Conservation (phyloP, 768 basidiomycete species). For the Peribolospora kevripleyi region DNA sequence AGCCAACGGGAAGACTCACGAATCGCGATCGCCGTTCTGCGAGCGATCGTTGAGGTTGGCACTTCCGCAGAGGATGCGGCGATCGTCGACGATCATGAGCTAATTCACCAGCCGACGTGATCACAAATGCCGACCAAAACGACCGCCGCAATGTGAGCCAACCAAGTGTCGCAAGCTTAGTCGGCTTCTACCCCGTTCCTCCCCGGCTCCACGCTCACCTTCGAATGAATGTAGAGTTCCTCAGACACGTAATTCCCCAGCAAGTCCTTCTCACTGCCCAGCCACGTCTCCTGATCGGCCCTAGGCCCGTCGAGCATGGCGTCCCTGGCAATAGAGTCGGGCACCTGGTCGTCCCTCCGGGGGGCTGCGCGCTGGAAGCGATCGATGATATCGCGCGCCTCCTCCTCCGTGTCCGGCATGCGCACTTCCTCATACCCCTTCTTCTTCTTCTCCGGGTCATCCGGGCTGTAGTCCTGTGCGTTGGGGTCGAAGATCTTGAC, state of each 20-base stretch:
- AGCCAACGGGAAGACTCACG: not conserved
- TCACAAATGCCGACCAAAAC: too few species aligned
- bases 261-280: slow-evolving; percentile 63
- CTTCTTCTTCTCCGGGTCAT: slow-evolving; percentile 26
- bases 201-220: too few species aligned
- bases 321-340: slow-evolving; percentile 63
- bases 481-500: slow-evolving; percentile 34
- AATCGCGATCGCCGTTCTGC: slow-evolving; percentile 68
- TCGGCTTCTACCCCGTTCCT: too few species aligned
- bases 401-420: slow-evolving; percentile 41
- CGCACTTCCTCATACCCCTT: slow-evolving; percentile 26
- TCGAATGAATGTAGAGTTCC: slow-evolving; percentile 11
- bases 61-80: slow-evolving; percentile 73
- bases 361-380: slow-evolving; percentile 48
- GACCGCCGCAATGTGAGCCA: too few species aligned
- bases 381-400: slow-evolving; percentile 41
- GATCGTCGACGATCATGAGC: slow-evolving; percentile 25
- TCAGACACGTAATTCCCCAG: slow-evolving; percentile 38
- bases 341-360: slow-evolving; percentile 36
- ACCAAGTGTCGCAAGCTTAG: too few species aligned
- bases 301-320: slow-evolving; percentile 28
- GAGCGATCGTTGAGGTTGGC: slow-evolving; percentile 80
- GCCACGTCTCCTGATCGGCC: slow-evolving; percentile 38
- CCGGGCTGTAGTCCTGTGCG: slow-evolving; percentile 27
- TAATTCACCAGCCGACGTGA: not conserved